These are phyloP conservation scores for Periconia macrospinosa DNA, from an alignment of 2,329 filamentous ascomycete species.

Conservation along the genomic window DNA sequence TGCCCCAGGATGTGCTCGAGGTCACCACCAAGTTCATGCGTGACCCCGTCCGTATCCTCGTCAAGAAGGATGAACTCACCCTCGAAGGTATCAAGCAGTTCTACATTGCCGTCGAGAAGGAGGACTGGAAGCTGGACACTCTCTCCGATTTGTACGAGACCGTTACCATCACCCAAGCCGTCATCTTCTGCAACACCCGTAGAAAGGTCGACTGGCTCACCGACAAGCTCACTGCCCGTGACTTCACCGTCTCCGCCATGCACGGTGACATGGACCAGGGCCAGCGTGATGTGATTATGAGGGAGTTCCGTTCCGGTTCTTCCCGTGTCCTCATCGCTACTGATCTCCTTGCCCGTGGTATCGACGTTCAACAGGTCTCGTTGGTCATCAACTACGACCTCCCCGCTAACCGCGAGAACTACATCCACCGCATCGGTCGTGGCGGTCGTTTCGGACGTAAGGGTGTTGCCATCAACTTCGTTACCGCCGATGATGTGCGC, in stretches of 20 bases:
- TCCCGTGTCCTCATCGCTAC: conserved; percentile 98
- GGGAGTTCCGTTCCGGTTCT: conserved; percentile 99
- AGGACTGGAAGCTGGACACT: conserved; percentile 99
- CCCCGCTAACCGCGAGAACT: conserved; percentile 98
- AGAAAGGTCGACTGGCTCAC: conserved; percentile 99
- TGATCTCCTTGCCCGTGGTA: conserved; percentile 97
- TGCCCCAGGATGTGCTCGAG: conserved; percentile 98
- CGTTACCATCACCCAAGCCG: conserved; percentile 97
- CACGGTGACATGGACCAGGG: conserved; percentile 99
- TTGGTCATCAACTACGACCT: conserved; percentile 99
- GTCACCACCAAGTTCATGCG: conserved; percentile 99
- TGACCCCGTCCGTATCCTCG: conserved; percentile 96
- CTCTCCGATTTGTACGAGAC: conserved; percentile 99
- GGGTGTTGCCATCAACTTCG: conserved; percentile 99
- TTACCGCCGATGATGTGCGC: conserved; percentile 97
- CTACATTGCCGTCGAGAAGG: conserved; percentile 99
- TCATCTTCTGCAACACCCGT: conserved; percentile 99
- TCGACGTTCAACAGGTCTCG: conserved; percentile 99
- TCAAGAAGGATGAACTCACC: conserved; percentile 99
- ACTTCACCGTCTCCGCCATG: conserved; percentile 99
- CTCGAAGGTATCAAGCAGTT: conserved; percentile 99
- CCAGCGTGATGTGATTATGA: conserved; percentile 99
- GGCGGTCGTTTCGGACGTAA: conserved; percentile 99
- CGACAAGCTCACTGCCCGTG: conserved; percentile 96
- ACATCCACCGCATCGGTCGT: conserved; percentile 99